These are phyloP conservation scores for Parietaria judaica DNA, from an alignment of 306 rosid species.

Conservation along the genomic window DNA sequence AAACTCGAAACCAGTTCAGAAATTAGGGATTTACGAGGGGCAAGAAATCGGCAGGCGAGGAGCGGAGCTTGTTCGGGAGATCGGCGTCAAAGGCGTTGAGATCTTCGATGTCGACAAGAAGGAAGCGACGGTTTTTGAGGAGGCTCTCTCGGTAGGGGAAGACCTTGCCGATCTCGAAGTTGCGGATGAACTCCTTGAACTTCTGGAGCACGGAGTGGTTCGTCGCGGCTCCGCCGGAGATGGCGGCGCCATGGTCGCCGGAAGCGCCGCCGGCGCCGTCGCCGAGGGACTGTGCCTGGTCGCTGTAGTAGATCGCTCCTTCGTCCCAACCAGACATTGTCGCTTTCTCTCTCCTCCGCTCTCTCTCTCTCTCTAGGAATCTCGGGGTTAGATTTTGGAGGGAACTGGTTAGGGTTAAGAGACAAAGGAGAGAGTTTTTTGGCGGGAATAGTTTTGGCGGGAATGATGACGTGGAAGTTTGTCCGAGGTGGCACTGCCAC, in stretches of 20 bases:
- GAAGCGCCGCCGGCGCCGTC: conserved; percentile 19
- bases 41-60: conserved; percentile 67
- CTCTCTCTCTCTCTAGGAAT: conserved; percentile 12
- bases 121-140: conserved; percentile 53
- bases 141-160: conserved; percentile 83
- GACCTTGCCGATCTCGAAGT: conserved; percentile 58
- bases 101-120: conserved; percentile 61
- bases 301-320: conserved; percentile 90
- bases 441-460: conserved; percentile 49
- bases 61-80: conserved; percentile 67
- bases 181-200: conserved; percentile 88
- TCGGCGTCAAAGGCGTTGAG: conserved; percentile 74
- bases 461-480: conserved; percentile 14
- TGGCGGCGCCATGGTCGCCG: conserved; percentile 16
- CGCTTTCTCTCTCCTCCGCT: not conserved
- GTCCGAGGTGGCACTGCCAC: conserved; percentile 3
- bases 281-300: conserved; percentile 85
- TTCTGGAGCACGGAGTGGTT: conserved; percentile 71
- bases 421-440: conserved; percentile 15
- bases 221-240: conserved; percentile 29
- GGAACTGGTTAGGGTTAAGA: conserved; percentile 10
- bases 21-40: conserved; percentile 46
- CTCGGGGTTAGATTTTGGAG: conserved; percentile 14
- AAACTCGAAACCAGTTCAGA: not conserved
- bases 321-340: conserved; percentile 96